These are phyloP conservation scores for Halophytophthora polymorphica DNA, from an alignment of 352 stramenopile genomes.

Conservation along the genomic window DNA sequence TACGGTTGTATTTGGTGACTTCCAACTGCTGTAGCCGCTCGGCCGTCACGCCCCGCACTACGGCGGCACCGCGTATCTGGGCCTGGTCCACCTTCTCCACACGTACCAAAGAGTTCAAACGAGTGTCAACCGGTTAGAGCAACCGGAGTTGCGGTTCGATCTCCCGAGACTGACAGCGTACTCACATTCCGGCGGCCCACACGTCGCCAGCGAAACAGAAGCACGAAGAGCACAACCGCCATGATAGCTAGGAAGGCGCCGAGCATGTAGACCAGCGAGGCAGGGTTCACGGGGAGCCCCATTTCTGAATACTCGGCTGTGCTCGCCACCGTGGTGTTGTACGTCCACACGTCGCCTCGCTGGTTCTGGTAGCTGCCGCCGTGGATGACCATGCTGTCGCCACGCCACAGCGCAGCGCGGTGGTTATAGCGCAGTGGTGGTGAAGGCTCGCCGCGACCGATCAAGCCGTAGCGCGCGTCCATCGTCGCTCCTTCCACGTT, in stretches of 20 bases:
- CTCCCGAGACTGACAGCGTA: neutral
- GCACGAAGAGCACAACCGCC: conserved; percentile 46
- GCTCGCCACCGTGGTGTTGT: conserved; percentile 49
- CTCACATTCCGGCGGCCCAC: conserved; percentile 61
- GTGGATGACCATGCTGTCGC: conserved; percentile 56
- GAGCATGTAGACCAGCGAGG: conserved; percentile 74
- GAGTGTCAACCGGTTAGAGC: neutral
- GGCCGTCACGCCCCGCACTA: conserved; percentile 53
- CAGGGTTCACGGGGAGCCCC: conserved; percentile 43
- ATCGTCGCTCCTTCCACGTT: conserved; percentile 17
- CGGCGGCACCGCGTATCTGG: conserved; percentile 34
- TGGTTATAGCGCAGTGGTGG: conserved; percentile 72
- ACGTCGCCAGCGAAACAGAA: conserved; percentile 65
- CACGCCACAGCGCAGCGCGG: conserved; percentile 42
- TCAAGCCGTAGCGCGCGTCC: conserved; percentile 12
- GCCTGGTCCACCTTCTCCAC: conserved; percentile 41
- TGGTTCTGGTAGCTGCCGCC: conserved; percentile 73
- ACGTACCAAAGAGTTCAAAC: conserved; percentile 4
- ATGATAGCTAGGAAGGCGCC: conserved; percentile 65
- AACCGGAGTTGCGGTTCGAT: neutral
- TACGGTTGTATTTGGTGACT: conserved; percentile 60
- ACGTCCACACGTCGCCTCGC: conserved; percentile 64
- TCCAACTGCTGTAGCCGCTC: conserved; percentile 59
- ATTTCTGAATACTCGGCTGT: conserved; percentile 17
- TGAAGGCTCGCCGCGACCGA: conserved; percentile 8